These are phyloP conservation scores for Diaporthe sp. DNA, from an alignment of 2,329 filamentous ascomycete genomes.

Conservation along the genomic window DNA sequence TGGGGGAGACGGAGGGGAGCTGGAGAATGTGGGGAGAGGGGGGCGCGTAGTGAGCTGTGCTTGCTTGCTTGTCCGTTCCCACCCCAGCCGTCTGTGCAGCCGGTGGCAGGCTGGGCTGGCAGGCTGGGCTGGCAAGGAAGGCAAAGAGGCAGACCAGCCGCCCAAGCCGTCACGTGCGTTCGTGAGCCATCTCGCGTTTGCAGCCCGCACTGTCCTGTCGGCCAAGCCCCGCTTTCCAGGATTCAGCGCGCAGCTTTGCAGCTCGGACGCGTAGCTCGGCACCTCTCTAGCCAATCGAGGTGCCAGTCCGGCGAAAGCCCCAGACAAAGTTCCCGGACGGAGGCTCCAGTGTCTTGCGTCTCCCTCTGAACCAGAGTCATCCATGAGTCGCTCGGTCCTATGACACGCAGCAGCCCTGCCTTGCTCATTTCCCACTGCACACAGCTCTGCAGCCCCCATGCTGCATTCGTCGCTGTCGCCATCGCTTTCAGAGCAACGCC, in stretches of 20 bases:
- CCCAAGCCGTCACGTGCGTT: conserved; percentile 8
- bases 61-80: too few relatives aligned
- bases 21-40: conserved; percentile 16
- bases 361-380: conserved; percentile 21
- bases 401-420: conserved; percentile 29
- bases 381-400: conserved; percentile 32
- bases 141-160: not conserved
- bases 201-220: conserved; percentile 6
- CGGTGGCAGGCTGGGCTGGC: not conserved
- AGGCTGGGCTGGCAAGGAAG: not conserved
- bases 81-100: not conserved
- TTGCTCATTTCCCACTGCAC: conserved; percentile 26
- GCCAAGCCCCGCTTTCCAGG: conserved; percentile 26
- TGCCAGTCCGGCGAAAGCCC: conserved; percentile 31
- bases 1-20: conserved; percentile 8
- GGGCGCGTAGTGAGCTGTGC: not conserved
- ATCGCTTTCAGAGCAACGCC: not conserved
- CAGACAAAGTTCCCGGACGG: conserved; percentile 22
- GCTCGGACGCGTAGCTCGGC: conserved; percentile 37
- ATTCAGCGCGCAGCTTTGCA: conserved; percentile 10
- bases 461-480: not conserved
- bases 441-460: not conserved
- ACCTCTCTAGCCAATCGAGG: conserved; percentile 39
- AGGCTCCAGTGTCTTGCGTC: conserved; percentile 32
- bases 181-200: conserved; percentile 21